These are phyloP conservation scores for Lenzites betulinus DNA, from an alignment of 768 basidiomycete genomes.

Conservation along the genomic window DNA sequence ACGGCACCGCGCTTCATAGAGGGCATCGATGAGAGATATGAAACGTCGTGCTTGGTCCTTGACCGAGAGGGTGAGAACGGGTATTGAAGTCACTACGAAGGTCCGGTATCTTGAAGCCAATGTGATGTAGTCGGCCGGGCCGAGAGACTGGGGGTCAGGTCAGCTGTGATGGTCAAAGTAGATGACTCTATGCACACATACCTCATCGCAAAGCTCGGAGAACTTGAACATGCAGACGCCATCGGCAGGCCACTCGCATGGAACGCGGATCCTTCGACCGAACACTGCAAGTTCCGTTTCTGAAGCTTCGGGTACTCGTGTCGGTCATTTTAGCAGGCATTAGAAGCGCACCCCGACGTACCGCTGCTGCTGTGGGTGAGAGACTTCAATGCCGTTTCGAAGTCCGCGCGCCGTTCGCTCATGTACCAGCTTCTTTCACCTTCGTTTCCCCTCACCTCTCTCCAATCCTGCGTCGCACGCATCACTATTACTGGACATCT, in stretches of 20 bases:
- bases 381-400: slow-evolving; percentile 19
- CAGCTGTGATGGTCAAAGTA: background rate
- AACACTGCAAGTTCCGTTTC: slow-evolving; percentile 45
- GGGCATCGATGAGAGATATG: slow-evolving; percentile 61
- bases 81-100: slow-evolving; percentile 52
- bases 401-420: slow-evolving; percentile 24
- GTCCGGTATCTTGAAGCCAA: slow-evolving; percentile 51
- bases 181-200: slow-evolving; percentile 3
- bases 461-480: slow-evolving; percentile 49
- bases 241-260: slow-evolving; percentile 38
- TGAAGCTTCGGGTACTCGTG: slow-evolving; percentile 17
- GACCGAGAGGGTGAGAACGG: slow-evolving; percentile 47
- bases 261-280: slow-evolving; percentile 46
- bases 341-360: background rate
- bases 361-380: background rate
- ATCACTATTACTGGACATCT: slow-evolving; percentile 53
- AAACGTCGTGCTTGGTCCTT: slow-evolving; percentile 63
- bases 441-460: slow-evolving; percentile 29
- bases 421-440: slow-evolving; percentile 37
- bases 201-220: slow-evolving; percentile 48
- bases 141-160: slow-evolving; percentile 40
- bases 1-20: slow-evolving; percentile 48
- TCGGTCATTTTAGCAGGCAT: background rate
- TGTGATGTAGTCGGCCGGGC: slow-evolving; percentile 60
- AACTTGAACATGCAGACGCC: slow-evolving; percentile 50